Evolutionary conservation across 2,329 filamentous ascomycete genomes (phyloP).

Genomic region (Leptographium procerum): DNA sequence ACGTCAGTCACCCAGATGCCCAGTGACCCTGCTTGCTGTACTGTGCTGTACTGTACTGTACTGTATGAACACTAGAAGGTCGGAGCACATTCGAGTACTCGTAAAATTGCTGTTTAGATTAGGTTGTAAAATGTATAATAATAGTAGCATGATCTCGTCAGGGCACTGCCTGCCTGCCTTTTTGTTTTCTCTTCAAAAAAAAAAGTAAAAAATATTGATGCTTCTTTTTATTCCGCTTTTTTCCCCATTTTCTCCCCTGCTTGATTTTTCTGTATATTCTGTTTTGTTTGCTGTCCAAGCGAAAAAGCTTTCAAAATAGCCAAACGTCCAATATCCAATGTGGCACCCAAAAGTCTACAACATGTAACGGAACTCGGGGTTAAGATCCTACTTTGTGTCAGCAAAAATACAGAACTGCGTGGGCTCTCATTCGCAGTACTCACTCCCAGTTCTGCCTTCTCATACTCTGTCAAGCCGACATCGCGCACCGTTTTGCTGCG

Average conservation of each 20-base stretch:
- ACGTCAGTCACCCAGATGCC: slow-evolving; percentile 11
- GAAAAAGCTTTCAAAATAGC: background rate
- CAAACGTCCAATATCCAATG: too few species aligned
- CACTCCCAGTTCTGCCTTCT: slow-evolving; percentile 30
- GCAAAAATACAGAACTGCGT: background rate
- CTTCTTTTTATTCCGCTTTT: background rate
- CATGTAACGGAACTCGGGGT: slow-evolving; percentile 26
- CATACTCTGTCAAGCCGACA: slow-evolving; percentile 20
- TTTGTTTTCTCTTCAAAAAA: background rate
- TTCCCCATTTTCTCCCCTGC: background rate
- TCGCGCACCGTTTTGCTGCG: slow-evolving; percentile 30
- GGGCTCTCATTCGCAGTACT: slow-evolving; percentile 9
- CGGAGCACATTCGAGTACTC: background rate
- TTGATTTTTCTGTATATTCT: too few species aligned
- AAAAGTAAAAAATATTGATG: too few species aligned
- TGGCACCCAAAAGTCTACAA: slow-evolving; percentile 13
- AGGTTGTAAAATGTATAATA: background rate
- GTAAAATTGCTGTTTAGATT: background rate
- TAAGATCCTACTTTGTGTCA: slow-evolving; percentile 19
- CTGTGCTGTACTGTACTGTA: background rate
- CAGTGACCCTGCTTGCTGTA: background rate
- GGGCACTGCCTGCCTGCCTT: background rate
- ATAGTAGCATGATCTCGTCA: background rate
- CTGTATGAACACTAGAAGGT: background rate
- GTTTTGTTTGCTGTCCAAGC: background rate